phyloP scores from a whole-genome alignment of 106 monocot genomes.

The Cymbidium sinense region DNA sequence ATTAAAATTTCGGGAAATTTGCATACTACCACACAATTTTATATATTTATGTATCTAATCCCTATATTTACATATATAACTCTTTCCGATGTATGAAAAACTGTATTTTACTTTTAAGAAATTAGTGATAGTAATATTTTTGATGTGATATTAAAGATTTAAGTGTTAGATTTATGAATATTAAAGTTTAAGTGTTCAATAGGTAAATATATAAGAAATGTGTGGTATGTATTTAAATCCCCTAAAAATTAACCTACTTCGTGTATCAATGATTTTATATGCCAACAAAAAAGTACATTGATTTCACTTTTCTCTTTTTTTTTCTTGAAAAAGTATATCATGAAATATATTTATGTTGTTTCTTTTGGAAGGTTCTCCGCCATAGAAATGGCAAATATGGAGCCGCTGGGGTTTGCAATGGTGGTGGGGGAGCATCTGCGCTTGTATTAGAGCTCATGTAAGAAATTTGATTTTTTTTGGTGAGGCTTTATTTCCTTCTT shows the following conservation, averaged over 20 bases:
- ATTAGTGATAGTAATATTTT: too few species aligned
- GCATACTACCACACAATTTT: too few species aligned
- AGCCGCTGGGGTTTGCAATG: constrained; percentile 90
- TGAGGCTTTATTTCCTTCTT: constrained; percentile 16
- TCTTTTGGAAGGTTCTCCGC: constrained; percentile 52
- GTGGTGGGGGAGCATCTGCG: constrained; percentile 95
- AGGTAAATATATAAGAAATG: too few species aligned
- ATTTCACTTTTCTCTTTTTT: background rate
- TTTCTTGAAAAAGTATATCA: background rate
- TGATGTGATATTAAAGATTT: too few species aligned
- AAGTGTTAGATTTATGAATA: too few species aligned
- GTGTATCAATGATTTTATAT: background rate
- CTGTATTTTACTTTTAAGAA: too few species aligned
- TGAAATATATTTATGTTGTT: background rate
- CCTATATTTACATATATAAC: too few species aligned
- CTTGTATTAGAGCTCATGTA: constrained; percentile 78
- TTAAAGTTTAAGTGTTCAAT: too few species aligned
- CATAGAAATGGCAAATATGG: constrained; percentile 69
- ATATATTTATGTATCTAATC: too few species aligned
- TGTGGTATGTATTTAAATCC: background rate
- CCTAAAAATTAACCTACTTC: too few species aligned
- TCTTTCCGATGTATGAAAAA: too few species aligned
- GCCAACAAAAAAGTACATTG: background rate
- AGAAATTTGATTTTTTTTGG: constrained; percentile 18
- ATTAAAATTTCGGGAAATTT: too few species aligned